These are phyloP conservation scores for Phytophthora fragariae DNA, from an alignment of 352 stramenopile species.

Conservation along the genomic window DNA sequence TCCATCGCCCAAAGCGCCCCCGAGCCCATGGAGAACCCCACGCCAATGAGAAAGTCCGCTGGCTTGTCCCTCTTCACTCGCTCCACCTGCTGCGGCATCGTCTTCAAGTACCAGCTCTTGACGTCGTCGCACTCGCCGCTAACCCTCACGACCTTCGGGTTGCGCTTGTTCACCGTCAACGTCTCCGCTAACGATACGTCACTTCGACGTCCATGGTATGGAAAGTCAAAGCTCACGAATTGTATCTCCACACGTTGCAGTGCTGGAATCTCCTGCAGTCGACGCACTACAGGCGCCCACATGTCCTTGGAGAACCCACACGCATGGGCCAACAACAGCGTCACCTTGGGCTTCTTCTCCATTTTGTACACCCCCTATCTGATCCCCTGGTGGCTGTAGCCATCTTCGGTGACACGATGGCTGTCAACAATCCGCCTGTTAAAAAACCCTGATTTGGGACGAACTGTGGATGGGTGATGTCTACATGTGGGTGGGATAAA, in stretches of 20 bases:
- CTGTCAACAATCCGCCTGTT: too few species aligned
- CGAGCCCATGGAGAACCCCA: slow-evolving; percentile 57
- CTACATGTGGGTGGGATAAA: too few species aligned
- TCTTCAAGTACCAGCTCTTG: slow-evolving; percentile 23
- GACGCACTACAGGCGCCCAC: slow-evolving; percentile 47
- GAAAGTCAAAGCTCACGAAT: slow-evolving; percentile 47
- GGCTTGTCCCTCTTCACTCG: slow-evolving; percentile 9
- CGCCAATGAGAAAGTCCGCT: slow-evolving; percentile 39
- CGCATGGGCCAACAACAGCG: slow-evolving; percentile 49
- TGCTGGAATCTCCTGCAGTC: slow-evolving; percentile 23
- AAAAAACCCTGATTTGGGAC: too few species aligned
- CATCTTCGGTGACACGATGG: slow-evolving; percentile 2
- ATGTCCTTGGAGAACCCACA: slow-evolving; percentile 50
- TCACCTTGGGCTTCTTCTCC: slow-evolving; percentile 23
- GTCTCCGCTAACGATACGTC: slow-evolving; percentile 23
- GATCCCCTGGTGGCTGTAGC: neutral
- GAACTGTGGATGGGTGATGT: too few species aligned
- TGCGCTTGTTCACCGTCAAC: slow-evolving; percentile 25
- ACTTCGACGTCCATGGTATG: slow-evolving; percentile 43
- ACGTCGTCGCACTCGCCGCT: slow-evolving; percentile 19
- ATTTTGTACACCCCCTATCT: slow-evolving; percentile 1
- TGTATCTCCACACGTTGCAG: slow-evolving; percentile 31
- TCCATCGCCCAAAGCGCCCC: slow-evolving; percentile 43
- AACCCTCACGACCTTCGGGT: slow-evolving; percentile 27
- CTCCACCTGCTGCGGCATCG: slow-evolving; percentile 16